Conservation (phyloP, 2,329 filamentous ascomycete species). For the Delphinella strobiligena region DNA sequence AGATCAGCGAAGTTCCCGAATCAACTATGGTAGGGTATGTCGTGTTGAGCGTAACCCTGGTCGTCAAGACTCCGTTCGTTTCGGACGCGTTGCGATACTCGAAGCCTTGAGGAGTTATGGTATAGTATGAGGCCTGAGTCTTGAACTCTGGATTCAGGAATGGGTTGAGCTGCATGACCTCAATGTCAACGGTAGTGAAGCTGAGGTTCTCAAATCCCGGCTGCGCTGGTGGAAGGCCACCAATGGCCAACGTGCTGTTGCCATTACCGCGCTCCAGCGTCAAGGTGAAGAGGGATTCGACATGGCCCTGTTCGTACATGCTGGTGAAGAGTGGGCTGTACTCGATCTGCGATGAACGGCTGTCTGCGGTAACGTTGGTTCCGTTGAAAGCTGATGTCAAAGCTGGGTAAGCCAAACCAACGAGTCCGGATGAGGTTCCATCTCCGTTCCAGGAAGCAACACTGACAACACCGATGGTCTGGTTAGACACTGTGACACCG, state of each 20-base stretch:
- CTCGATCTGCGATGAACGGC: conserved; percentile 13
- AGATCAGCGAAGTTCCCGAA: conserved; percentile 30
- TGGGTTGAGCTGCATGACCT: neutral
- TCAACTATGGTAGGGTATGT: conserved; percentile 29
- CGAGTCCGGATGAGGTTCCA: conserved; percentile 30
- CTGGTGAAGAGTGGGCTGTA: conserved; percentile 42
- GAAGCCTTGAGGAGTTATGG: conserved; percentile 23
- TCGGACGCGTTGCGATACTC: conserved; percentile 13
- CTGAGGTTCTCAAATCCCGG: conserved; percentile 15
- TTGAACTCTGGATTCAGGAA: neutral
- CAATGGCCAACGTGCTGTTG: conserved; percentile 10
- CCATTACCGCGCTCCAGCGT: conserved; percentile 27
- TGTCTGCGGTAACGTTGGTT: conserved; percentile 15
- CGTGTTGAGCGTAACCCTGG: conserved; percentile 7
- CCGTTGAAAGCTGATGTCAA: conserved; percentile 31
- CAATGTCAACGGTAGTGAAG: neutral
- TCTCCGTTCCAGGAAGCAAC: conserved; percentile 22
- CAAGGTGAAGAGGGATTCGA: conserved; percentile 37
- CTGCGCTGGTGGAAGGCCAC: conserved; percentile 24
- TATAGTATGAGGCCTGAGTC: conserved; percentile 24
- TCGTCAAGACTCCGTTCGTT: conserved; percentile 15
- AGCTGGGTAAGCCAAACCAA: conserved; percentile 40
- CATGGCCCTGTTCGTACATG: conserved; percentile 33
- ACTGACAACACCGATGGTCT: conserved; percentile 35
- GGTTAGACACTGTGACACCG: conserved; percentile 31